Percentiles rank a stretch among this genome's conserved stretches.
Evolutionary conservation across 129 eudicot genomes (phyloP).

Genomic region (Arctium minus): DNA sequence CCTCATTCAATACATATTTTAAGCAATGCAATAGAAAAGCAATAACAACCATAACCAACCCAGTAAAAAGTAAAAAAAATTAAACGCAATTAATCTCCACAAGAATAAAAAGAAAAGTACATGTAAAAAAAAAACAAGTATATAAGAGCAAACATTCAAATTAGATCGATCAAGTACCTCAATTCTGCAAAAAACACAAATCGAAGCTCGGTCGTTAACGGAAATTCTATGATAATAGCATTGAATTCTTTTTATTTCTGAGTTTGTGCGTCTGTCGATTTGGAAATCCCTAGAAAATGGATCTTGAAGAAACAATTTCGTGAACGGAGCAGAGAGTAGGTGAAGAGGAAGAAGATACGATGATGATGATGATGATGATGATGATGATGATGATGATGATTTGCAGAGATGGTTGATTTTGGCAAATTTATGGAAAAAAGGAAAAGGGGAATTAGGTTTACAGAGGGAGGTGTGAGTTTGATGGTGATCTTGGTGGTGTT

Average conservation of each 20-base stretch:
- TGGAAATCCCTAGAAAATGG: slow-evolving; percentile 51
- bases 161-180: slow-evolving; percentile 27
- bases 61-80: neutral
- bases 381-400: slow-evolving; percentile 41
- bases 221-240: neutral
- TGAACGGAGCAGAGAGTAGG: slow-evolving; percentile 16
- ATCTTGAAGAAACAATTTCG: slow-evolving; percentile 12
- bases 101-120: neutral
- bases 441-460: slow-evolving; percentile 27
- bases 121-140: neutral
- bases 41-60: neutral
- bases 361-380: slow-evolving; percentile 28
- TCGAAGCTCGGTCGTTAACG: slow-evolving; percentile 8
- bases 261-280: neutral
- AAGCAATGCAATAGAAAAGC: slow-evolving; percentile 13
- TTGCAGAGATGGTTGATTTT: slow-evolving; percentile 47
- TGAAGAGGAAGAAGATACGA: slow-evolving; percentile 22
- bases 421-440: slow-evolving; percentile 18
- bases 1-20: neutral
- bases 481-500: slow-evolving; percentile 40
- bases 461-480: slow-evolving; percentile 15
- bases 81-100: neutral
- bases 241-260: neutral
- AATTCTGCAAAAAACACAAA: slow-evolving; percentile 18
- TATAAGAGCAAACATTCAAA: slow-evolving; percentile 9